phyloP scores from a whole-genome alignment of 2,329 filamentous ascomycete genomes.

The Trichoderma breve region DNA sequence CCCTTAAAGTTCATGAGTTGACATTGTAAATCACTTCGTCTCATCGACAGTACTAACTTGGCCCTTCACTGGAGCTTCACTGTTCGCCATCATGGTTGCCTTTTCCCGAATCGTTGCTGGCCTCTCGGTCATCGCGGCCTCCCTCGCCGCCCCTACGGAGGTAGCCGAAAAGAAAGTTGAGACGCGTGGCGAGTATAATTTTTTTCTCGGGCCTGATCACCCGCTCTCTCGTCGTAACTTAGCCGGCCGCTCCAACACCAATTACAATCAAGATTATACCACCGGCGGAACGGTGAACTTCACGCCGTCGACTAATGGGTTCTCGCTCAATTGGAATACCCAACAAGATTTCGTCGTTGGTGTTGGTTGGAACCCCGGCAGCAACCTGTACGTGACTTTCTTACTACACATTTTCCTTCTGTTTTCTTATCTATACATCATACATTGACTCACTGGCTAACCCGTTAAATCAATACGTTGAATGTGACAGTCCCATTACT shows the following conservation, averaged over 20 bases:
- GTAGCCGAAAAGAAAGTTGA: not conserved
- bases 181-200: not conserved
- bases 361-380: constrained; percentile 21
- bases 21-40: not conserved
- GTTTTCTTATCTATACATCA: not conserved
- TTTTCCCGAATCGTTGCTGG: not conserved
- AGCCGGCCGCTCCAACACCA: not conserved
- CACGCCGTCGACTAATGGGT: not conserved
- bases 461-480: not conserved
- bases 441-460: not conserved
- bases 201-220: not conserved
- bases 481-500: not conserved
- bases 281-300: not conserved
- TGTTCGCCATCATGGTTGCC: not conserved
- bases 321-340: constrained; percentile 21
- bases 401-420: not conserved
- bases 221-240: not conserved
- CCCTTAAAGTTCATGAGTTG: not conserved
- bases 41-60: not conserved
- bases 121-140: not conserved
- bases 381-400: not conserved
- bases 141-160: not conserved
- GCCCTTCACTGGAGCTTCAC: not conserved
- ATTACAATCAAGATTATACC: not conserved
- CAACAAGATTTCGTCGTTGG: constrained; percentile 23